These are phyloP conservation scores for Amanita exitialis DNA, from an alignment of 768 basidiomycete species.

Conservation along the genomic window DNA sequence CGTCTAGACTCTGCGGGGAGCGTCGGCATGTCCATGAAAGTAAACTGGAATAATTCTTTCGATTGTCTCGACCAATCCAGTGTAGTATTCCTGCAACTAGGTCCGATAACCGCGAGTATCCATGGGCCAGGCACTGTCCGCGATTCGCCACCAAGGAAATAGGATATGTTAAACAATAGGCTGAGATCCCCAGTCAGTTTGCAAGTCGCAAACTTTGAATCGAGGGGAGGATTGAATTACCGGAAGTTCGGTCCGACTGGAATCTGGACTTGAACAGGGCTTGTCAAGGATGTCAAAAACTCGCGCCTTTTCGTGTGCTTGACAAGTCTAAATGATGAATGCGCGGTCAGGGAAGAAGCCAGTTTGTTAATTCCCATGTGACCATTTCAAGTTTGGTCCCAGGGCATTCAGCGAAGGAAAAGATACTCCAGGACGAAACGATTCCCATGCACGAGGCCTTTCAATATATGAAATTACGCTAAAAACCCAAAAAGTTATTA, in stretches of 20 bases:
- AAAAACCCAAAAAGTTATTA: constrained; percentile 30
- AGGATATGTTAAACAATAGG: constrained; percentile 33
- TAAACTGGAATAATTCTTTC: constrained; percentile 38
- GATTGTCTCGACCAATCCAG: constrained; percentile 25
- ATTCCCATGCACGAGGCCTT: constrained; percentile 38
- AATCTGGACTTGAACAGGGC: constrained; percentile 39
- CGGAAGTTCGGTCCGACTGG: not conserved
- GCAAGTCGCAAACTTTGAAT: constrained; percentile 34
- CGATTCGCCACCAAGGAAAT: constrained; percentile 27
- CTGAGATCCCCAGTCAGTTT: constrained; percentile 33
- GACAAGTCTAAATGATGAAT: constrained; percentile 43
- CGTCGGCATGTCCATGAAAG: constrained; percentile 34
- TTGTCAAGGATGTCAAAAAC: constrained; percentile 16
- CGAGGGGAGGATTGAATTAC: not conserved
- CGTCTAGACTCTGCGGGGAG: constrained; percentile 34
- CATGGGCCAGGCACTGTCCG: constrained; percentile 41
- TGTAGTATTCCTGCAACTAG: not conserved
- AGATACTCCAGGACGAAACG: constrained; percentile 28
- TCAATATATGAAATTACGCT: constrained; percentile 24
- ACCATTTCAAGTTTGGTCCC: constrained; percentile 19
- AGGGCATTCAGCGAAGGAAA: constrained; percentile 27
- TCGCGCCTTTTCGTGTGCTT: not conserved
- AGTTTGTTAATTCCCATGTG: constrained; percentile 21
- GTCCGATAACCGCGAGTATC: constrained; percentile 34
- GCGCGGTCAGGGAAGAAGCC: constrained; percentile 41